phyloP scores from a whole-genome alignment of 768 basidiomycete species.

The Boletellus ananiceps region DNA sequence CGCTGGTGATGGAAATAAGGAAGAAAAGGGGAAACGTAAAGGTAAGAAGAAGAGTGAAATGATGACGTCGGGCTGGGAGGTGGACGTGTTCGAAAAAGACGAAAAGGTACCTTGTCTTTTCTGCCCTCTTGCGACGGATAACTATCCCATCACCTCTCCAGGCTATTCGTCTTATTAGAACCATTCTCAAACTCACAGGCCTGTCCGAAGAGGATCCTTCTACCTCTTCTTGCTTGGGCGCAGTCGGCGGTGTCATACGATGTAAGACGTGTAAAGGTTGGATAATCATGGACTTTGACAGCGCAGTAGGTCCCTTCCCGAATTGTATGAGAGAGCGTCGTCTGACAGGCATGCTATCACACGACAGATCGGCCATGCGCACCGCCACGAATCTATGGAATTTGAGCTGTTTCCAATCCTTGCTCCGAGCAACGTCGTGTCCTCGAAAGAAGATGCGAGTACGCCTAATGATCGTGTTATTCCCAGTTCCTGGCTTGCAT shows the following conservation, averaged over 20 bases:
- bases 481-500: background rate
- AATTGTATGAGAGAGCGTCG: too few species aligned
- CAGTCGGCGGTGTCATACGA: constrained; percentile 31
- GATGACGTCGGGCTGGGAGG: constrained; percentile 40
- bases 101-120: constrained; percentile 39
- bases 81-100: constrained; percentile 54
- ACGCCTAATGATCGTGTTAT: background rate
- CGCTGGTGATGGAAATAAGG: constrained; percentile 18
- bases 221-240: constrained; percentile 18
- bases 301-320: constrained; percentile 37
- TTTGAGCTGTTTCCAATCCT: constrained; percentile 29
- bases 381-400: constrained; percentile 55
- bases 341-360: background rate
- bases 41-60: constrained; percentile 9
- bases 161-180: constrained; percentile 45
- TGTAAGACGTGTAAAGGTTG: constrained; percentile 49
- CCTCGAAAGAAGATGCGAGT: background rate
- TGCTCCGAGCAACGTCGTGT: background rate
- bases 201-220: constrained; percentile 30
- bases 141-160: constrained; percentile 17
- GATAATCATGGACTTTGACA: constrained; percentile 45
- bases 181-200: constrained; percentile 32
- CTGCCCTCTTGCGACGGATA: background rate
- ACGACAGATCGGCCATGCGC: constrained; percentile 57
- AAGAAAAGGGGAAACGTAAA: background rate